These are phyloP conservation scores for Tetrahymena thermophila DNA, from an alignment of 73 alveolate genomes.

Conservation along the genomic window DNA sequence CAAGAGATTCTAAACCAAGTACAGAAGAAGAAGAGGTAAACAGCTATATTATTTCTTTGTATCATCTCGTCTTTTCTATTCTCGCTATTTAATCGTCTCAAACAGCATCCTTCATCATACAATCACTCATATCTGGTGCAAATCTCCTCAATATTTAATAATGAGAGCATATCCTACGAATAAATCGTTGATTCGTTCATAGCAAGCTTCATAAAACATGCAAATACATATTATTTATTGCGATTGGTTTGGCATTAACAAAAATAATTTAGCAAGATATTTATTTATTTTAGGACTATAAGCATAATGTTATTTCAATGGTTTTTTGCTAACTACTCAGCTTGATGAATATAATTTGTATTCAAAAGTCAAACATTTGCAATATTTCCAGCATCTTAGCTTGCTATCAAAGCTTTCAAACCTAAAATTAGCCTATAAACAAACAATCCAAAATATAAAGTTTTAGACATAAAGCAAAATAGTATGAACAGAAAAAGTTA, in stretches of 20 bases:
- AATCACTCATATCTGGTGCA: background rate
- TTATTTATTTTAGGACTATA: background rate
- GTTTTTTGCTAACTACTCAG: too few relatives aligned
- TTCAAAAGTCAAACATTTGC: background rate
- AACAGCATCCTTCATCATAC: background rate
- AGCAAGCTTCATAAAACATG: too few relatives aligned
- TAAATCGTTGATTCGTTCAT: too few relatives aligned
- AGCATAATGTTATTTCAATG: background rate
- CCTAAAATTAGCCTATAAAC: background rate
- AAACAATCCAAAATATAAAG: too few relatives aligned
- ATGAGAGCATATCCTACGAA: too few relatives aligned
- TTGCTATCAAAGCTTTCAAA: background rate
- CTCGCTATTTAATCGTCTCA: background rate
- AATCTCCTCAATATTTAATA: too few relatives aligned
- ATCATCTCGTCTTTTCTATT: background rate
- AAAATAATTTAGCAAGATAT: background rate
- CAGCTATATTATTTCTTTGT: background rate
- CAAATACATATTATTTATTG: too few relatives aligned
- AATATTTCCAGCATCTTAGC: background rate
- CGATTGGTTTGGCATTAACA: background rate
- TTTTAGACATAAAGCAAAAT: background rate
- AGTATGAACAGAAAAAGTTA: too few relatives aligned
- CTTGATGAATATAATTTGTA: too few relatives aligned
- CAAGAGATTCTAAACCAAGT: conserved; percentile 97
- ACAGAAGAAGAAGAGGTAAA: conserved; percentile 90